Base-by-base conservation (phyloP, 495 filamentous ascomycete genomes). In the Cryomyces minteri region DNA sequence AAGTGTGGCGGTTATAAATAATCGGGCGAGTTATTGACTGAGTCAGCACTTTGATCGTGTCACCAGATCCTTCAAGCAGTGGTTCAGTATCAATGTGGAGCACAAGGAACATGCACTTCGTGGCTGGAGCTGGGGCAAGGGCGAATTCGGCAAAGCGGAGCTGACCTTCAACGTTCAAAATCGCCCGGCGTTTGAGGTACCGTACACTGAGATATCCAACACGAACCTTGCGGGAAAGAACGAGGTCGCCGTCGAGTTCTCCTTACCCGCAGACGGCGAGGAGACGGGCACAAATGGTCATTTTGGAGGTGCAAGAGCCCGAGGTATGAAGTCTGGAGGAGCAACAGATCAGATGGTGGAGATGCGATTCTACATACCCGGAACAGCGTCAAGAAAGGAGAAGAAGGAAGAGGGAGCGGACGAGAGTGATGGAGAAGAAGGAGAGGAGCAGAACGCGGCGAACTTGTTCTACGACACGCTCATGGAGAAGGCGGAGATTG, bases 61-160 rank as follows among this genome's bases (percentile, higher is more conserved):
- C 36, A 73, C 68, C 62, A 94, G 94, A 56, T 72, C 84, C 48
- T 90, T 99, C 70, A 95, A 93, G 62, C 76, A 82, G 52, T 96
- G 87, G 81, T 99, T 96, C 63, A 87, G 84, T 58, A 74, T 88
- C 56, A 92, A 80, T 58, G 68, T 99, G 43, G 88, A 95, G 52
- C 79, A 76, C 55, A 81, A 82, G 60, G 92, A 96, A 60, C 90
- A 96, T 60, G 84, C 88, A 5, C 69, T 99, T 39, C 82, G 90
- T 50, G 92, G 92, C 34, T 99, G 92, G 92, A 99, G 96, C 59
- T 99, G 92, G 92, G 92, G 92, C 48, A 99, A 96, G 63, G 84
- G 81, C 46, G 92, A 99, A 58, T 95, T 99, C 57, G 79, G 81
- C 49, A 94, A 96, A 60, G 79, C 83, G 39, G 92, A 99, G 63